Evolutionary conservation across 179 eudicot species (phyloP), one percentile per base, ranked within the genome.

Genomic region (Beta macrorhiza): DNA sequence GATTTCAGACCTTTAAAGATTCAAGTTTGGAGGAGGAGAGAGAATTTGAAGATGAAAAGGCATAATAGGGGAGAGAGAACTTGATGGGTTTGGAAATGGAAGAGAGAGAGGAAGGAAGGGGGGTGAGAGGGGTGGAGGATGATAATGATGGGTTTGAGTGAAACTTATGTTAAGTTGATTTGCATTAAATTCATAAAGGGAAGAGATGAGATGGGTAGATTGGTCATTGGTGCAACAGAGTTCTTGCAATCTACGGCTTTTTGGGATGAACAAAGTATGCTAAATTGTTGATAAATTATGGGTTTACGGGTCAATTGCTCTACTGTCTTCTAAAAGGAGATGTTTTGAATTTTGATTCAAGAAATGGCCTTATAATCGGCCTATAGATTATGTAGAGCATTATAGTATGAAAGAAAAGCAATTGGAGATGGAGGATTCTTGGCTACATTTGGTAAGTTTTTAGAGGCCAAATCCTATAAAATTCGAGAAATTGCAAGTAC

Each of bases 361-460:
- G 99, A 96, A 86, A 67, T 90, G 74, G 94, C 97, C 0, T 81
- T 94, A 55, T 92, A 92, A 83, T 91, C 92, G 10, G 89, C 94
- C 6, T 89, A 75, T 77, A 85, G 87, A 83, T 87, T 96, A 0
- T 89, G 90, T 69, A 83, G 80, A 37, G 84, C 85, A 1, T 94
- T 96, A 11, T 92, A 90, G 51, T 92, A 94, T 53, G 94, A 91
- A 5, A 88, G 91, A 80, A 96, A 91, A 85, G 82, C 88, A 20
- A 94, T 96, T 92, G 98, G 98, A 0, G 95, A 94, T 32, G 85
- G 82, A 0, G 99, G 98, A 17, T 94, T 94, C n/a, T 90, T 96
- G 88, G 84, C 88, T 0, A 98, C 91, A 79, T 87, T 96, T 17
- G 85, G 88, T 8, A 92, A 87, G 67, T 91, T 92, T 77, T 85